phyloP scores from a whole-genome alignment of 2,329 filamentous ascomycete genomes.

The Periconia macrospinosa region DNA sequence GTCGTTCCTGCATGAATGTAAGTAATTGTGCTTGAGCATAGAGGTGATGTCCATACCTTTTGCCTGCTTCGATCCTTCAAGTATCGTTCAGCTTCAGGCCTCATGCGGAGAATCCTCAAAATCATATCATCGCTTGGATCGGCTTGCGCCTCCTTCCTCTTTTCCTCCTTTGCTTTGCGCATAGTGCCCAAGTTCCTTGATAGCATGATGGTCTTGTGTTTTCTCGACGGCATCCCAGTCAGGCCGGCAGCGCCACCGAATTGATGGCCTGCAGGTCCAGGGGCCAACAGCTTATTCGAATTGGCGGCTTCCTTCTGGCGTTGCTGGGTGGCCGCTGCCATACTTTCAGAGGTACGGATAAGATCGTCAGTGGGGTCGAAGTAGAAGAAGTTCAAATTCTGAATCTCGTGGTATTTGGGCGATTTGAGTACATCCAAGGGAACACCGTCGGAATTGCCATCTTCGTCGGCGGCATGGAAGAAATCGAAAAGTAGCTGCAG shows the following conservation, averaged over 20 bases:
- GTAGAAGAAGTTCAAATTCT: slow-evolving; percentile 98
- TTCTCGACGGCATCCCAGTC: slow-evolving; percentile 62
- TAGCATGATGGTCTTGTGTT: slow-evolving; percentile 75
- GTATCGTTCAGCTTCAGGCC: slow-evolving; percentile 85
- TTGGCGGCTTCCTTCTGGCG: slow-evolving; percentile 67
- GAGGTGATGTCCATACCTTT: slow-evolving; percentile 53
- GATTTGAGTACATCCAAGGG: slow-evolving; percentile 90
- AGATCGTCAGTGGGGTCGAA: slow-evolving; percentile 89
- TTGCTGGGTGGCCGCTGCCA: slow-evolving; percentile 84
- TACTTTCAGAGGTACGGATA: slow-evolving; percentile 92
- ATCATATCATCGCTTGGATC: slow-evolving; percentile 99
- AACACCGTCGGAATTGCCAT: slow-evolving; percentile 83
- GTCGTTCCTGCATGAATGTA: slow-evolving; percentile 61
- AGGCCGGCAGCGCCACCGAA: slow-evolving; percentile 56
- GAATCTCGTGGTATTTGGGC: slow-evolving; percentile 96
- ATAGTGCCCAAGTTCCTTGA: slow-evolving; percentile 93
- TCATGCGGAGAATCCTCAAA: slow-evolving; percentile 88
- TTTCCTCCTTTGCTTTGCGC: slow-evolving; percentile 93
- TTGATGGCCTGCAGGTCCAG: slow-evolving; percentile 58
- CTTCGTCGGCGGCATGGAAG: slow-evolving; percentile 90
- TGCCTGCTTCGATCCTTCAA: slow-evolving; percentile 88
- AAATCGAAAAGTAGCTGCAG: slow-evolving; percentile 87
- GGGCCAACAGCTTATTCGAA: slow-evolving; percentile 71
- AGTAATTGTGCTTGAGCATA: slow-evolving; percentile 3
- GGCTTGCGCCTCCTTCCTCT: slow-evolving; percentile 90